Conservation (phyloP, 192 early-diverging fungal genomes). For the Lobosporangium transversale region DNA sequence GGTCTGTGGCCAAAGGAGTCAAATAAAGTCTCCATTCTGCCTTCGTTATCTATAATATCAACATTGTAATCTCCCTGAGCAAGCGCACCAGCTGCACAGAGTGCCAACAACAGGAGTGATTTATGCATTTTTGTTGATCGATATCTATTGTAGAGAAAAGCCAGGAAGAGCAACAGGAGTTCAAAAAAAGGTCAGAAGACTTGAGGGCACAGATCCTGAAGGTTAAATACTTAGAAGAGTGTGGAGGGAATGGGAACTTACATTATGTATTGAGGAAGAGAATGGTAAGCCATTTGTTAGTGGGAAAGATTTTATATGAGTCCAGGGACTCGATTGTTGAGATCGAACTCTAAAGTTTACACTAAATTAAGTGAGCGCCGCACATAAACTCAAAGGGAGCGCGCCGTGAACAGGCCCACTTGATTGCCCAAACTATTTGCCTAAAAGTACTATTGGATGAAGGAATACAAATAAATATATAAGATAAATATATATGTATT, state of each 20-base stretch:
- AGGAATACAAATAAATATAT: too few species aligned
- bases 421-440: too few species aligned
- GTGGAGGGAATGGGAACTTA: not conserved
- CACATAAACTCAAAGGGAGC: too few species aligned
- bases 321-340: too few species aligned
- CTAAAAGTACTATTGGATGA: too few species aligned
- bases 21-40: not conserved
- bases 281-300: not conserved
- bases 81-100: not conserved
- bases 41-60: constrained; percentile 4
- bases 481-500: too few species aligned
- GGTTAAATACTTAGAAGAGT: too few species aligned
- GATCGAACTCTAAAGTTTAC: too few species aligned
- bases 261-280: constrained; percentile 2
- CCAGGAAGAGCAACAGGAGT: not conserved
- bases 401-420: too few species aligned
- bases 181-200: too few species aligned
- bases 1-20: constrained; percentile 4
- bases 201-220: not conserved
- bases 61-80: not conserved
- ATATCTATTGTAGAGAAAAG: not conserved
- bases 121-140: constrained; percentile 3
- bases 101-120: not conserved
- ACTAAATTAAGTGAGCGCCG: too few species aligned
- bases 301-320: too few species aligned